A percentile compares a stretch with the other conserved stretches of the same genome.
Evolutionary conservation across 2,329 filamentous ascomycete species (phyloP).

Genomic region (Xenoacremonium recifei): DNA sequence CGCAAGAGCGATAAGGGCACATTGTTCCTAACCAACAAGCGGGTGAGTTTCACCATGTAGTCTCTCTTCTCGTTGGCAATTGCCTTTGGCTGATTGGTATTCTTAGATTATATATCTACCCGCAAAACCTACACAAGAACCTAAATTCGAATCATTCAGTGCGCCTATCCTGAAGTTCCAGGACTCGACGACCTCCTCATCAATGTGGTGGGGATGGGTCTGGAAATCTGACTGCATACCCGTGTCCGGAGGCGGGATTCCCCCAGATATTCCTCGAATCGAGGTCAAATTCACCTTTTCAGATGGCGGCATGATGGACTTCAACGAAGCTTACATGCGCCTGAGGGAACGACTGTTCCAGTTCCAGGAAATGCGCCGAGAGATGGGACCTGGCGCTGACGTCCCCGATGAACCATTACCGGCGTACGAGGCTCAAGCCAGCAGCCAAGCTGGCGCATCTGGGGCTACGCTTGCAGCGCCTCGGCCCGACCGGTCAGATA

Average conservation of each 20-base stretch:
- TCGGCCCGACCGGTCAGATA: constrained; percentile 32
- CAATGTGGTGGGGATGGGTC: constrained; percentile 91
- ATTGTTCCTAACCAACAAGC: constrained; percentile 80
- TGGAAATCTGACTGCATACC: constrained; percentile 82
- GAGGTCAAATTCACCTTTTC: constrained; percentile 88
- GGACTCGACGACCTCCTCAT: constrained; percentile 75
- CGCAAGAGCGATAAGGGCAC: constrained; percentile 73
- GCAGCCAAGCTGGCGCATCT: constrained; percentile 25
- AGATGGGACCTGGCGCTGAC: constrained; percentile 60
- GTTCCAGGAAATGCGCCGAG: constrained; percentile 71
- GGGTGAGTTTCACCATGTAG: constrained; percentile 53
- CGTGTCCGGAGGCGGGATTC: constrained; percentile 80
- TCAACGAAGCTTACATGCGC: constrained; percentile 76
- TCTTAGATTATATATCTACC: constrained; percentile 83
- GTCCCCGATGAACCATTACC: constrained; percentile 85
- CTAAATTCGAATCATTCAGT: constrained; percentile 78
- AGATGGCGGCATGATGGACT: constrained; percentile 93
- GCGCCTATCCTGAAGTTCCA: constrained; percentile 83
- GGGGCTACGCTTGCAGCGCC: constrained; percentile 20
- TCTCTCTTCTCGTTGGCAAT: background rate
- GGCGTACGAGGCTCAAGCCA: constrained; percentile 68
- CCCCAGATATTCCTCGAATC: constrained; percentile 67
- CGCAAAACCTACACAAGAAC: constrained; percentile 59
- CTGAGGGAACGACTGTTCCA: constrained; percentile 83
- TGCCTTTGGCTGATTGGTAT: constrained; percentile 7